A percentile compares a stretch with the other conserved stretches of the same genome.
These are phyloP conservation scores for Cercospora sp. DNA, from an alignment of 2,329 filamentous ascomycete genomes.

Conservation along the genomic window DNA sequence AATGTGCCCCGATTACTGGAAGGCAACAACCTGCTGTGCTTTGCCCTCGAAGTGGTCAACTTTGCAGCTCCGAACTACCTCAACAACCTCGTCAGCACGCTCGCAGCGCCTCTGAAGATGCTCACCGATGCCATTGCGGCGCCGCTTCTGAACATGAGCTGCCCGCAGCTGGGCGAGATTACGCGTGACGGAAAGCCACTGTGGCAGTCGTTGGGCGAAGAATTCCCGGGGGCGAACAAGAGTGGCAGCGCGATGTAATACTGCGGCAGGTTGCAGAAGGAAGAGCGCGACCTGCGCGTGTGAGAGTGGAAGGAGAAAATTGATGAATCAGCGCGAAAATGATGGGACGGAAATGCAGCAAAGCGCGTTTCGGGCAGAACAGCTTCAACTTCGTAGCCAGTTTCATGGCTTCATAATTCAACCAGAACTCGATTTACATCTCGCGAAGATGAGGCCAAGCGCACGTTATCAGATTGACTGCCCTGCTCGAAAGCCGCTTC, in stretches of 20 bases:
- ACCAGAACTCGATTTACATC: neutral
- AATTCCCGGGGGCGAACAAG: constrained; percentile 27
- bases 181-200: constrained; percentile 25
- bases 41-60: constrained; percentile 34
- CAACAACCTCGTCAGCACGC: constrained; percentile 30
- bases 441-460: no score
- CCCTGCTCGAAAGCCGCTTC: neutral
- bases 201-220: constrained; percentile 21
- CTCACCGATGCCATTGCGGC: constrained; percentile 17
- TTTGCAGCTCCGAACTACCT: constrained; percentile 40
- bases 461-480: no score
- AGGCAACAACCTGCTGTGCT: constrained; percentile 25
- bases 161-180: constrained; percentile 25
- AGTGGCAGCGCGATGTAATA: constrained; percentile 18
- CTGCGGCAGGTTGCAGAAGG: neutral
- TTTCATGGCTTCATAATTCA: neutral
- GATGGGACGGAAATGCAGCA: neutral
- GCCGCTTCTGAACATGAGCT: constrained; percentile 25
- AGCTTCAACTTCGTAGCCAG: neutral
- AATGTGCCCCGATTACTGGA: constrained; percentile 36
- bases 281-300: neutral
- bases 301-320: neutral
- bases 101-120: constrained; percentile 21
- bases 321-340: constrained; percentile 1
- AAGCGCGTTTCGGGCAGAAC: neutral